Evolutionary conservation across 169 alveolate species (phyloP).

Genomic region (Plasmodium ovale): DNA sequence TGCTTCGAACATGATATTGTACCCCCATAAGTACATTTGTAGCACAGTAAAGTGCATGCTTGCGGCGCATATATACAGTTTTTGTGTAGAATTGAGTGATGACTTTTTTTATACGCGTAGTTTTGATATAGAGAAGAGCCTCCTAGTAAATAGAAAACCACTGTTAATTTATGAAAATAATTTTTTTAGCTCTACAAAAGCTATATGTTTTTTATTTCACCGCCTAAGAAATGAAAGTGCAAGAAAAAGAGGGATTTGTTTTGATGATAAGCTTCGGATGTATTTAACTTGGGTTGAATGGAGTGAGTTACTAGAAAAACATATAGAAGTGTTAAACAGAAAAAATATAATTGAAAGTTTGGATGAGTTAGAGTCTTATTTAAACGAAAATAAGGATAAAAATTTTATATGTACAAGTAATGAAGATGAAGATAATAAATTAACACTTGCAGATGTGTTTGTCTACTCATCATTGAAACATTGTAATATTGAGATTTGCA

Average conservation of each 20-base stretch:
- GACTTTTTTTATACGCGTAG: conserved; percentile 50
- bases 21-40: conserved; percentile 46
- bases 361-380: conserved; percentile 54
- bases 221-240: conserved; percentile 41
- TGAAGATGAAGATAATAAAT: background rate
- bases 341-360: conserved; percentile 62
- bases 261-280: conserved; percentile 30
- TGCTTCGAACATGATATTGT: conserved; percentile 23
- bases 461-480: conserved; percentile 50
- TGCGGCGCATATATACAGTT: conserved; percentile 66
- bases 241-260: background rate
- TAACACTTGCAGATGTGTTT: conserved; percentile 56
- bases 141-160: conserved; percentile 49
- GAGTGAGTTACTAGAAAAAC: conserved; percentile 59
- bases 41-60: conserved; percentile 67
- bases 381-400: conserved; percentile 23
- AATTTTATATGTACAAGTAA: conserved; percentile 3
- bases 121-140: conserved; percentile 29
- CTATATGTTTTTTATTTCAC: conserved; percentile 73
- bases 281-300: conserved; percentile 75
- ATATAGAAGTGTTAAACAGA: conserved; percentile 29
- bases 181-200: conserved; percentile 60
- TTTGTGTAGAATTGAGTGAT: conserved; percentile 51
- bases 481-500: conserved; percentile 36
- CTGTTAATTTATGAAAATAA: conserved; percentile 39